These are phyloP conservation scores for Entomortierella chlamydospora DNA, from an alignment of 192 early-diverging fungal genomes.

Conservation along the genomic window DNA sequence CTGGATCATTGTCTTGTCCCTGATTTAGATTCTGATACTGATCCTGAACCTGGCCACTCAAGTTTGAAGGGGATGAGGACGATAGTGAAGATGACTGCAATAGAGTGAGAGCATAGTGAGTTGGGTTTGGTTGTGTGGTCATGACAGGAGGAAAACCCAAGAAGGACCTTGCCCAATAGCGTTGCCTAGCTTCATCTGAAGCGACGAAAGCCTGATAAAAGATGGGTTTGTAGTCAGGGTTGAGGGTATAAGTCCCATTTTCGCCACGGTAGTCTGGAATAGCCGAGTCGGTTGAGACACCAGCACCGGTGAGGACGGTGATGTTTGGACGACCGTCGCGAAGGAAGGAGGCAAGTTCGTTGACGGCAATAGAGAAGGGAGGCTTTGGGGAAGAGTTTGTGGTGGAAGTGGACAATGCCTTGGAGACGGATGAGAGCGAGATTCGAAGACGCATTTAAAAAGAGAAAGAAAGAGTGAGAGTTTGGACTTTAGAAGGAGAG, in stretches of 20 bases:
- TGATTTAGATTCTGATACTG: neutral
- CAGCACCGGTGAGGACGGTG: slow-evolving; percentile 66
- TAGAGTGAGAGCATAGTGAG: slow-evolving; percentile 71
- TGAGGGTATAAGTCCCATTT: slow-evolving; percentile 73
- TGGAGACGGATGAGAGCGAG: slow-evolving; percentile 31
- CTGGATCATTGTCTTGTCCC: too few species aligned
- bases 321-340: slow-evolving; percentile 35
- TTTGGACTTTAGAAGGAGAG: neutral
- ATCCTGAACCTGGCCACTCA: neutral
- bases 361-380: slow-evolving; percentile 13
- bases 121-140: slow-evolving; percentile 76
- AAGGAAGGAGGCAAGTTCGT: slow-evolving; percentile 53
- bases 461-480: too few species aligned
- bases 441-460: slow-evolving; percentile 36
- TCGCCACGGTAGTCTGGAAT: slow-evolving; percentile 90
- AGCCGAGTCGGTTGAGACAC: slow-evolving; percentile 72
- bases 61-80: neutral
- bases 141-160: slow-evolving; percentile 82
- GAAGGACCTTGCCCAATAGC: slow-evolving; percentile 94
- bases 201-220: slow-evolving; percentile 73
- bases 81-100: slow-evolving; percentile 56
- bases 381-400: neutral
- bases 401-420: slow-evolving; percentile 19
- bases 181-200: slow-evolving; percentile 63
- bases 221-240: slow-evolving; percentile 86